A percentile compares a stretch with the other conserved stretches of the same genome.
Evolutionary conservation across 164 flowering plant species (phyloP).

Genomic region (Taxillus chinensis): DNA sequence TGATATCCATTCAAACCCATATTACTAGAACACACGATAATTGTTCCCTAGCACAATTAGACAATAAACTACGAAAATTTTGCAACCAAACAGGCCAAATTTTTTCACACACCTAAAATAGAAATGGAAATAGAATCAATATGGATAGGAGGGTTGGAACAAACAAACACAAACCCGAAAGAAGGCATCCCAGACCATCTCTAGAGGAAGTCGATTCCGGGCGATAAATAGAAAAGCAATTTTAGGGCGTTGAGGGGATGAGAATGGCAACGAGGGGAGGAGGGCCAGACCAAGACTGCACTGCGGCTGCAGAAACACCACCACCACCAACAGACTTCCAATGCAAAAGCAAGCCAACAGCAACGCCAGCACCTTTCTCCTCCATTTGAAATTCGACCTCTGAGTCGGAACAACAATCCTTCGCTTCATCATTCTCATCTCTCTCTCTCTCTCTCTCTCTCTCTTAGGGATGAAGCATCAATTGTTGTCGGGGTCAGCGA

Average conservation of each 20-base stretch:
- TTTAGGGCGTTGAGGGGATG: conserved; percentile 38
- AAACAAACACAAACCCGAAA: conserved; percentile 39
- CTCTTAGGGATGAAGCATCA: no score
- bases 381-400: conserved; percentile 44
- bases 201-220: conserved; percentile 75
- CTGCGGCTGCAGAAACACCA: conserved; percentile 39
- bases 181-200: conserved; percentile 77
- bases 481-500: no score
- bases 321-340: conserved; percentile 20
- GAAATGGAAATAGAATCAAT: background rate
- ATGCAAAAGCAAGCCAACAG: conserved; percentile 43
- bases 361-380: conserved; percentile 33
- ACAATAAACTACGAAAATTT: background rate
- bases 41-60: no score
- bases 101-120: no score
- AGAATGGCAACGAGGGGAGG: conserved; percentile 25
- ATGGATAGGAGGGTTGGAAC: background rate
- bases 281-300: conserved; percentile 30
- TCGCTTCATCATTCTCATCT: conserved; percentile 23
- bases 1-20: background rate
- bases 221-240: conserved; percentile 87
- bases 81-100: no score
- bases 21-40: background rate
- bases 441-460: no score
- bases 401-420: conserved; percentile 22